Base-by-base conservation (phyloP, 352 stramenopile genomes). In the Globisporangium spinosum region DNA sequence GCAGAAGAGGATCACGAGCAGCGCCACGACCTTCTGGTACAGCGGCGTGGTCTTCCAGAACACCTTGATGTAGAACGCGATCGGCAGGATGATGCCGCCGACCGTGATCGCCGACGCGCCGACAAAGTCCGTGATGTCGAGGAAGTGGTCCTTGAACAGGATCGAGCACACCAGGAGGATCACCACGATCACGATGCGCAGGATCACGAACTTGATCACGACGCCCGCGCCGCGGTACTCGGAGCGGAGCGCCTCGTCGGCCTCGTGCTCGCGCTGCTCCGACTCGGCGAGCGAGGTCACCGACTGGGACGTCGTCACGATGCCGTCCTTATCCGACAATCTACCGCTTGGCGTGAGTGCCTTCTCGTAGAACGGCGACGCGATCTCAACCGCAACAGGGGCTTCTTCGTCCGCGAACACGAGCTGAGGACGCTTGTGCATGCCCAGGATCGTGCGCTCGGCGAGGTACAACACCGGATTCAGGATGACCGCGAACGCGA, bases 381-480 rank as follows among this genome's bases (percentile, higher is more conserved):
- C 15, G n/a, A 27, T 34, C 43, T 57, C 22, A 9, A 57, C 9
- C 22, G 23, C 15, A 27, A 2, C 45, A 13, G 60, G 60, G 7
- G 60, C 49, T 49, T 65, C 60, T 43, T 65, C 60, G 27, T 65
- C 60, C 13, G 22, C 58, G 38, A 38, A 53, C 35, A 35, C 58
- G 23, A 64, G 35, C 58, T 72, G 6, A 45, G 75, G 72, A 62
- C 74, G 78, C 68, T 87, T 80, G 73, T 89, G 80, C 78, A 89
- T 85, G 55, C 80, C 80, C 51, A 89, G 60, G 67, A 89, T 67
- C 1, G 71, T 76, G 25, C 80, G 78, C 70, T 89, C 80, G 23
- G 74, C 74, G 47, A 89, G 84, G 68, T 87, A 85, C 17, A 89
- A 63, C 61, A 83, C 78, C 7, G 80, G 80, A 62, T 84, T 82